Conservation (phyloP, 139 green algal genomes). For the Tetradesmus obliquus region DNA sequence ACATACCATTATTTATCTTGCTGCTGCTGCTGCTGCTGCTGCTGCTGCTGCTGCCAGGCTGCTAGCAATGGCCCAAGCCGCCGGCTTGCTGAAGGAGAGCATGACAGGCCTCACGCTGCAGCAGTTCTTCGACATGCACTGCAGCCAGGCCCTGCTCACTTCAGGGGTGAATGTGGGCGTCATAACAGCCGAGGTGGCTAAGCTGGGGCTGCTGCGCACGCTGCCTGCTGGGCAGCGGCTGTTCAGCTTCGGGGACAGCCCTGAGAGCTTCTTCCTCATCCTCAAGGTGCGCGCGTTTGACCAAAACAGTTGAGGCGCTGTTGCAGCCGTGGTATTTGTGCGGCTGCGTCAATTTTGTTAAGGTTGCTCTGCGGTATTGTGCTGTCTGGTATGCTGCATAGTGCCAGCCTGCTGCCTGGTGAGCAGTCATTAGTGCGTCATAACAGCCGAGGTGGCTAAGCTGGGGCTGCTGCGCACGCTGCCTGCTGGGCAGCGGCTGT, state of each 20-base stretch:
- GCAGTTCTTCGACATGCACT: constrained; percentile 41
- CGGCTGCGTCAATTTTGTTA: no score
- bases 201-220: constrained; percentile 24
- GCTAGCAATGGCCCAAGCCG: neutral
- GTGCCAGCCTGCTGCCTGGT: no score
- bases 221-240: constrained; percentile 45
- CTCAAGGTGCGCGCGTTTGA: constrained; percentile 13
- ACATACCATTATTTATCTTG: neutral
- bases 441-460: constrained; percentile 25
- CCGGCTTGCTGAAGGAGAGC: neutral
- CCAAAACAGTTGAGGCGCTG: neutral
- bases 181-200: constrained; percentile 23
- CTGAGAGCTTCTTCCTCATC: constrained; percentile 64
- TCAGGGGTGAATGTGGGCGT: neutral
- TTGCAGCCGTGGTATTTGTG: neutral
- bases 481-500: constrained; percentile 41
- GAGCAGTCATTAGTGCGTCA: neutral
- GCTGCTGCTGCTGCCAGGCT: neutral
- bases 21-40: neutral
- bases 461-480: constrained; percentile 25
- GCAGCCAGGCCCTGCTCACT: constrained; percentile 25
- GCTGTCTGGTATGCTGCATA: no score
- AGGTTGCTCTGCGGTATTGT: no score
- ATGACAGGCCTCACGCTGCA: constrained; percentile 33
- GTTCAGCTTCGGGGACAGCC: constrained; percentile 53